Evolutionary conservation across 169 alveolate genomes (phyloP), one percentile per base, ranked within the genome.

Genomic region (Ichthyophthirius multifiliis): DNA sequence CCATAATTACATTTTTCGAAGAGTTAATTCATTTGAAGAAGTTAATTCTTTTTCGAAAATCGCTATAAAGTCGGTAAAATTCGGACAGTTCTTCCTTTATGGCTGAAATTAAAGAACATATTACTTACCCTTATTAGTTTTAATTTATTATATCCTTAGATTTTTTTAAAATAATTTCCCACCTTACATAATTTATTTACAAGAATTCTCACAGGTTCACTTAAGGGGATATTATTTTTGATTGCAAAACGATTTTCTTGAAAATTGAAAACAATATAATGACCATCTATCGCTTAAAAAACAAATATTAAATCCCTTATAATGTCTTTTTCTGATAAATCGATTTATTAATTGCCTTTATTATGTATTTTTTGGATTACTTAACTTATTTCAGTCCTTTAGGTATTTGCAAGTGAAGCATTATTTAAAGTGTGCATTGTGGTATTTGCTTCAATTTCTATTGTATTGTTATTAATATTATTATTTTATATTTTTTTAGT

Each of bases 251-350:
- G 83, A 65, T 93, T 95, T 73, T 87, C 89, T 43, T 85, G 45
- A 2, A 75, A 44, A 27, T 90, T 86, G 74, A 75, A 89, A 27
- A 80, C 65, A 30, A 93, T 86, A 64, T 87, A 85, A 62, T 90
- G 91, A 2, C 97, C 95, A 39, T 93, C 86, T 23, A 89, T 89
- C 44, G 94, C 95, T 85, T 93, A 84, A 75, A 93, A 88, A 10
- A 85, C 85, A 84, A 76, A 93, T 20, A 93, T 44, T 23, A 93
- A 74, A 82, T 93, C 97, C 75, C 90, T 82, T 0, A 91, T 82
- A 5, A 93, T 41, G 45, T 82, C 89, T 39, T 90, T 92, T 71
- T 93, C 95, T 32, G 80, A 82, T 2, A 89, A 67, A 31, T 82
- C 89, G 4, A 76, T 65, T 46, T 77, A 45, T 32, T 82, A 75